Evolutionary conservation across 768 basidiomycete species (phyloP), one percentile per base, ranked within the genome.

Genomic region (Butyriboletus loyo): DNA sequence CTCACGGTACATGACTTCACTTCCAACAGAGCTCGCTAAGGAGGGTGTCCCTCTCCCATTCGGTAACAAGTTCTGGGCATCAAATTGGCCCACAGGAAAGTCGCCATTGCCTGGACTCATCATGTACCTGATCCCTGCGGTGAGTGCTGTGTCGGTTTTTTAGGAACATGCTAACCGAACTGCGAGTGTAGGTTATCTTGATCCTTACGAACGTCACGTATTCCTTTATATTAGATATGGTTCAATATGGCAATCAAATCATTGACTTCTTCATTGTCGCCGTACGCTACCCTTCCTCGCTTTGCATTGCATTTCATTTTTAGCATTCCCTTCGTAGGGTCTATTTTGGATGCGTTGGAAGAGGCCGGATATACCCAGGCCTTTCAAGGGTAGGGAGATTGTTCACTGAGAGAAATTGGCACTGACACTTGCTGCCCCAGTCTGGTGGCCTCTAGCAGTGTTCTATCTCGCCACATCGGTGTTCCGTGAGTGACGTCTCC

Each of bases 31-130:
- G 47, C 75, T 84, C 5, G 82, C 82, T 5, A 84, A 84, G 54
- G 82, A 82, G 60, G 82, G 82, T 1, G 68, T 84, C 17, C 82
- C 81, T 11, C 72, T 84, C 0, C 81, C 82, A 0, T 82, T 82
- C 47, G 80, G 80, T 3, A 83, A 79, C 56, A 73, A 64, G 24
- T 80, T 84, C 58, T 82, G 81, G 82, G 82, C 82, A 1, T 80
- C 79, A 1, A 84, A 83, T 59, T 82, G 80, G 81, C 81, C 81
- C 1, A 79, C 77, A 2, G 79, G 81, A 7, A 77, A 77, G 55
- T 78, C 82, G 0, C 82, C 82, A 0, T 61, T 83, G 22, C 80
- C 81, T 0, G 82, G 80, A 0, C 72, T 83, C 4, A 75, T 83
- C 44, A 72, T 84, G 5, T 78, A 83, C 47, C 57, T 83, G 25